phyloP scores from a whole-genome alignment of 495 filamentous ascomycete genomes.

The Annulohypoxylon moriforme region DNA sequence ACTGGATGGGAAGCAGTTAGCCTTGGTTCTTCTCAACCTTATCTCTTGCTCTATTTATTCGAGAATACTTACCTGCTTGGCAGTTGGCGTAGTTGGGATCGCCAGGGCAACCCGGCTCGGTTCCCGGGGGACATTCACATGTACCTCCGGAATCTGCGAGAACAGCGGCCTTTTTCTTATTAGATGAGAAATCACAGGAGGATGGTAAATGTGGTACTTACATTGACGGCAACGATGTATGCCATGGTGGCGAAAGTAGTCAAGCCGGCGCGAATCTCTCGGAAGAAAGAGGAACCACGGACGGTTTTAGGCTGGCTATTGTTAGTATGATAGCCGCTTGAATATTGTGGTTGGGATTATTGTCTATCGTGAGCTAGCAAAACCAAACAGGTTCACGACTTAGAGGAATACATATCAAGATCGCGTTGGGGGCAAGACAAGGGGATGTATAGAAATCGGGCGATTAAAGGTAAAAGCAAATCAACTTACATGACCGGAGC shows the following conservation, averaged over 20 bases:
- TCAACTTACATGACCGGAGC: constrained; percentile 71
- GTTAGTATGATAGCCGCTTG: constrained; percentile 14
- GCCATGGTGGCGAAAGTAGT: constrained; percentile 90
- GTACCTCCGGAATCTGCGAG: constrained; percentile 73
- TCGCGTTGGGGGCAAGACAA: background rate
- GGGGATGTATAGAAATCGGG: background rate
- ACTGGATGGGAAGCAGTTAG: constrained; percentile 49
- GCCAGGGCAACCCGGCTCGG: constrained; percentile 61
- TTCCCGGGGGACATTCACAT: constrained; percentile 69
- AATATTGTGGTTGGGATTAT: background rate
- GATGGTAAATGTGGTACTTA: constrained; percentile 35
- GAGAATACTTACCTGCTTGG: constrained; percentile 47
- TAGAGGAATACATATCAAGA: constrained; percentile 9
- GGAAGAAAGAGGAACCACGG: constrained; percentile 72
- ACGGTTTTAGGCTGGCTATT: constrained; percentile 66
- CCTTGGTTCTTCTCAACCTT: constrained; percentile 22
- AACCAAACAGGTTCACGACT: background rate
- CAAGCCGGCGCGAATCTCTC: constrained; percentile 81
- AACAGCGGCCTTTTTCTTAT: constrained; percentile 58
- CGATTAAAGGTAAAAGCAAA: constrained; percentile 18
- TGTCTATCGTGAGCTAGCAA: background rate
- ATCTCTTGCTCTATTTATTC: background rate
- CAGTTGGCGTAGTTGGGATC: constrained; percentile 71
- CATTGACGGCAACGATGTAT: constrained; percentile 75
- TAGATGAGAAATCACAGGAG: constrained; percentile 52